Evolutionary conservation across 768 basidiomycete species (phyloP), one percentile per base, ranked within the genome.

Genomic region (Panaeolus cyanescens): DNA sequence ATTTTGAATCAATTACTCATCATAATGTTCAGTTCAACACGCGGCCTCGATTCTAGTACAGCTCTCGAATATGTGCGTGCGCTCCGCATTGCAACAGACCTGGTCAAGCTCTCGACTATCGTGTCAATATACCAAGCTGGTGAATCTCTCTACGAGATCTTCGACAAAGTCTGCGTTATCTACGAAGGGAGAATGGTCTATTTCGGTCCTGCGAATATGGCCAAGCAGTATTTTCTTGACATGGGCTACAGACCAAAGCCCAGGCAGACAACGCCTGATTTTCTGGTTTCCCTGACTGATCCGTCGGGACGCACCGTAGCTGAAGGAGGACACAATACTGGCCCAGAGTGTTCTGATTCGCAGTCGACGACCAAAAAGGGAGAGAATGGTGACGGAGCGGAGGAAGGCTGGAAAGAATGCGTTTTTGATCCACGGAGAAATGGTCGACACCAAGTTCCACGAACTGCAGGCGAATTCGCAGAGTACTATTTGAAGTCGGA

Each of bases 121-220:
- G 91, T 91, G 20, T 89, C 92, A 0, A 86, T 95, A 39, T 93
- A 95, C 73, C 93, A 95, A 75, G 92, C 91, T 9, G 87, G 90
- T 55, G 91, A 94, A 71, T 78, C 80, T 2, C 74, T 91, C 0
- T 89, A 85, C 63, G 56, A 83, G 12, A 74, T 81, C 5, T 95
- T 83, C 70, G 78, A 94, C 79, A 91, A 92, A 70, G 80, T 93
- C 7, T 87, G 90, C 68, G 80, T 94, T 55, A 83, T 95, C 66
- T 86, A 90, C 71, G 89, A 89, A 67, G 90, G 91, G 13, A 77
- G 79, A 22, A 87, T 89, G 81, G 85, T 85, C n/a, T 95, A 90
- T 76, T 93, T 84, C 61, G 93, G 92, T 0, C 86, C 85, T 2
- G 84, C 85, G 12, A 72, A 80, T 50, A 72, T 82, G 54, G 93